Evolutionary conservation across 768 basidiomycete species (phyloP), one percentile per base, ranked within the genome.

Genomic region (Lactarius evosmus): DNA sequence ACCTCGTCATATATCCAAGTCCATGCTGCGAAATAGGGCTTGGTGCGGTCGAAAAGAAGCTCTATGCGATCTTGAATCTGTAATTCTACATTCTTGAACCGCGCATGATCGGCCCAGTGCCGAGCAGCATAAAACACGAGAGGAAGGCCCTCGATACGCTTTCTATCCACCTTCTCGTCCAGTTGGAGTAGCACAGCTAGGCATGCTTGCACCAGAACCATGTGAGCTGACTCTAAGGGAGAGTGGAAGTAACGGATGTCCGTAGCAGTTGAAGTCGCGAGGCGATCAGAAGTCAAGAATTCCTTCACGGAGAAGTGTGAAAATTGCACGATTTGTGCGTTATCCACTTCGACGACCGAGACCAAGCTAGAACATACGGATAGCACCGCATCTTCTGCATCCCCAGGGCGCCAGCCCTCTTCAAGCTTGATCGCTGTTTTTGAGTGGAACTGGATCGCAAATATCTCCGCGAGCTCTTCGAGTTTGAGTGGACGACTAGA

Each of bases 281-380:
- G 34, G 1, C 44, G 54, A 56, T 9, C 30, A 4, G 61, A 62
- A 3, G 44, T 50, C 61, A 62, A 56, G 61, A 25, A 62, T 9
- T 62, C 61, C 14, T 41, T 56, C 29, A 57, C 61, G 0, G 61
- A 62, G 9, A 51, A 51, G n/a, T 61, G 53, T 14, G 60, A 54
- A 38, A 61, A 61, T 41, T 38, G 60, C 22, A 46, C 53, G 12
- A 34, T n/a, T 16, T 22, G n/a, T n/a, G n/a, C n/a, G n/a, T n/a
- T n/a, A n/a, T 61, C 11, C 32, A 44, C 11, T 2, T 61, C 30
- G 25, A 61, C 33, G 9, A 61, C 29, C 9, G 32, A 0, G 33
- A 61, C n/a, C 7, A 62, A 33, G 5, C 46, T 51, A 14, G 61
- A 57, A 25, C 61, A 62, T 1, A 29, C 1, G 0, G 61, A 50